Base-by-base conservation (phyloP, 2,329 filamentous ascomycete genomes). In the Talaromyces pinophilus region DNA sequence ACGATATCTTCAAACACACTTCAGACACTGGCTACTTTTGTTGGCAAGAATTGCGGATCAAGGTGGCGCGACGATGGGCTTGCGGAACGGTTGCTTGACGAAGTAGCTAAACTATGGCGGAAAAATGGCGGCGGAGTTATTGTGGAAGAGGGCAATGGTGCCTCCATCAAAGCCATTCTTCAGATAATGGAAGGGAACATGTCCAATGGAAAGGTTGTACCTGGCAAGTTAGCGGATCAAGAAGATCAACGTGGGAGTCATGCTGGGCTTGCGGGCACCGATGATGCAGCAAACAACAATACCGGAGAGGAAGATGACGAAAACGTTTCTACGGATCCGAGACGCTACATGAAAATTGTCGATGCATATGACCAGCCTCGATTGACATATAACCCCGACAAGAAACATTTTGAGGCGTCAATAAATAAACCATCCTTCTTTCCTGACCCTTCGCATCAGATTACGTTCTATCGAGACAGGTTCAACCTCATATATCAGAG, bases 21-120 rank as follows among this genome's bases (percentile, higher is more conserved):
- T 5, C 89, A 94, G 77, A 87, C 91, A 57, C 84, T 99, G 38
- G 93, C 95, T 22, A 85, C 87, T 0, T 99, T 99, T 77, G 90
- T 99, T 63, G 96, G 95, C 11, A 90, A 92, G 71, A 91, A 97
- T 78, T 99, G 95, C 77, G 95, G 95, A 40, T 93, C 93, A 66
- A 92, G 89, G 88, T 99, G 95, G 95, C 88, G 94, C 72, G 93
- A 98, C 81, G 93, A 96, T 76, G 94, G 96, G 0, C 83, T 97
- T 38, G 95, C 93, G 2, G 96, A 99, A 78, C 90, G 90, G 70
- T 92, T 97, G 13, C 81, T 99, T 42, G 95, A 99, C 73, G 95
- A 98, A 78, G 88, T 93, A 7, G 93, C 95, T 0, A 90, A 91
- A 77, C 87, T 87, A 71, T 99, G 95, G 96, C 98, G 97, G 82